Evolutionary conservation across 106 monocot genomes (phyloP).

Genomic region (Dioscorea zingiberensis): DNA sequence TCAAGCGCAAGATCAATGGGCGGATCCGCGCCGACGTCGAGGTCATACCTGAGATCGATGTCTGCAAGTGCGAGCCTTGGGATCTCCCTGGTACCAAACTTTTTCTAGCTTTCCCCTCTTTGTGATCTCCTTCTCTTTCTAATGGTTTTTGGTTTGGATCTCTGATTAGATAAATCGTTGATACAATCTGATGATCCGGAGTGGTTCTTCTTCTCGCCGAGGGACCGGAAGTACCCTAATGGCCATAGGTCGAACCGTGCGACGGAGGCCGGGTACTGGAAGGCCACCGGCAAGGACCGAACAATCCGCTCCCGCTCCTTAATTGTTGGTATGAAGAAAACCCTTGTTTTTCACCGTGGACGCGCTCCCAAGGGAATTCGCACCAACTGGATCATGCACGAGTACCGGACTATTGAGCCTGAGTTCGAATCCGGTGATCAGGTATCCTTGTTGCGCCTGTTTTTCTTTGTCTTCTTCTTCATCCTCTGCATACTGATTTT

Average conservation of each 20-base stretch:
- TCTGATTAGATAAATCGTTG: conserved; percentile 39
- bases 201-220: conserved; percentile 85
- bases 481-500: neutral
- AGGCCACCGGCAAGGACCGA: conserved; percentile 77
- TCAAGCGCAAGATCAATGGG: conserved; percentile 64
- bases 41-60: conserved; percentile 68
- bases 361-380: conserved; percentile 63
- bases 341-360: conserved; percentile 70
- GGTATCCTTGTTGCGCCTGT: conserved; percentile 12
- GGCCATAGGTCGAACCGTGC: conserved; percentile 62
- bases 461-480: neutral
- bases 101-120: no score
- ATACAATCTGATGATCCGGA: conserved; percentile 63
- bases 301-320: conserved; percentile 30
- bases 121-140: no score
- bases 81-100: conserved; percentile 48
- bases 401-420: conserved; percentile 55
- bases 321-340: conserved; percentile 79
- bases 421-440: conserved; percentile 51
- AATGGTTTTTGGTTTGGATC: neutral
- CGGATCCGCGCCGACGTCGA: conserved; percentile 28
- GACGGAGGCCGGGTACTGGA: conserved; percentile 78
- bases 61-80: conserved; percentile 89
- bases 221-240: conserved; percentile 65
- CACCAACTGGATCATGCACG: conserved; percentile 77